Base-by-base conservation (phyloP, 805 yeast species). In the Metschnikowia borealis region DNA sequence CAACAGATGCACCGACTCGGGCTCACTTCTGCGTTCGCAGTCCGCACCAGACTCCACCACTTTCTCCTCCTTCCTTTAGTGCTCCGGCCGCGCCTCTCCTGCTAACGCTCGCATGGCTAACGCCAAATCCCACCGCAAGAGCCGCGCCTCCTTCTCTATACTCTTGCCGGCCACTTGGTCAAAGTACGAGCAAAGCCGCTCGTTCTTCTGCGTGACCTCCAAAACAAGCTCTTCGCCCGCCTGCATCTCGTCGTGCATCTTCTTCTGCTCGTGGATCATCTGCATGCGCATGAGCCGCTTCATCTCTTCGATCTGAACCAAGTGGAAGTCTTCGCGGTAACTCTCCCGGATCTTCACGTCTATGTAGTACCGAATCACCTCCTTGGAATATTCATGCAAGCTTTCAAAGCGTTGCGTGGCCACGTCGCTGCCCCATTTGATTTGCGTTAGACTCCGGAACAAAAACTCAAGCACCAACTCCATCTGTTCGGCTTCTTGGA, bases 271-370 rank as follows among this genome's bases (percentile, higher is more conserved):
- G 36, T 47, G 51, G n/a, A 51, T 51, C 53, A 52, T 46, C 40
- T 52, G 55, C 40, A 44, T 48, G 21, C 48, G 50, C 29, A 49
- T 45, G 35, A 49, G 55, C 5, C 55, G 46, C 33, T 46, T 36
- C 53, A 52, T 49, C 21, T 52, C 55, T 39, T 52, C 53, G 17
- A 52, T 52, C 31, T 49, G 48, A 38, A 49, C 52, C 21, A 52
- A 51, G 3, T 51, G 55, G 26, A 37, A 44, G 33, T 52, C 55
- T 15, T 52, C 55, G 13, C 41, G 15, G 37, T 49, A 46, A 29
- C 23, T 23, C 32, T 44, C 51, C 39, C 49, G 48, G 11, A 49
- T 49, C 10, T 49, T 49, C 34, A 48, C 53, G 18, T 52, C 55
- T 50, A 52, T 46, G 42, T 49, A 49, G 41, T 49, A 38, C 17